A percentile compares a stretch with the other conserved stretches of the same genome.
Conservation (phyloP, 2,329 filamentous ascomycete species). For the Sclerotiophoma versabilis region DNA sequence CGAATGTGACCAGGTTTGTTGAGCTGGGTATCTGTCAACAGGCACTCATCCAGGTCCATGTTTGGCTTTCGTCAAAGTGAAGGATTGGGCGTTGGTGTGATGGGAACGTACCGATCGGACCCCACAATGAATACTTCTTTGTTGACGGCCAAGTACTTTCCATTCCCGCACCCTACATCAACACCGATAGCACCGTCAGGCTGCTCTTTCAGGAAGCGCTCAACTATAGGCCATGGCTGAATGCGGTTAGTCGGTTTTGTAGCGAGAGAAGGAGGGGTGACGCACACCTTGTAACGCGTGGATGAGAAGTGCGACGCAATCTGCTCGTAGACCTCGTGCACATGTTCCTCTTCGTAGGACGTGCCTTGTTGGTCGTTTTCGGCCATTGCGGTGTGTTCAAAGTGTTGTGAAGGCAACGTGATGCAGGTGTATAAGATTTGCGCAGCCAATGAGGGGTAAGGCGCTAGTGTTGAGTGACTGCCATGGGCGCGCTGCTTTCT, state of each 20-base stretch:
- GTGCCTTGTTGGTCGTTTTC: slow-evolving; percentile 50
- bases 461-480: neutral
- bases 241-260: slow-evolving; percentile 25
- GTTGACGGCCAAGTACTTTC: slow-evolving; percentile 90
- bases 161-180: slow-evolving; percentile 95
- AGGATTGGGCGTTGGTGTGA: neutral
- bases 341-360: slow-evolving; percentile 82
- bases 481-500: neutral
- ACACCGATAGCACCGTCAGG: slow-evolving; percentile 78
- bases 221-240: slow-evolving; percentile 89
- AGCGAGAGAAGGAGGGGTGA: slow-evolving; percentile 20
- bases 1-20: slow-evolving; percentile 65
- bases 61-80: too few species aligned
- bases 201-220: slow-evolving; percentile 74
- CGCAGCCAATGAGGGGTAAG: slow-evolving; percentile 15
- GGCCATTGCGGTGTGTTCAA: slow-evolving; percentile 23
- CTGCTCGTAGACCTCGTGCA: slow-evolving; percentile 89
- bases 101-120: slow-evolving; percentile 75
- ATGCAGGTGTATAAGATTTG: slow-evolving; percentile 9
- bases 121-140: slow-evolving; percentile 78
- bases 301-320: slow-evolving; percentile 86
- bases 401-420: neutral
- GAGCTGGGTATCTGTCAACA: slow-evolving; percentile 54
- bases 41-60: neutral
- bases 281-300: slow-evolving; percentile 71